These are phyloP conservation scores for Candida tropicalis DNA, from an alignment of 1,139 yeast genomes.

Conservation along the genomic window DNA sequence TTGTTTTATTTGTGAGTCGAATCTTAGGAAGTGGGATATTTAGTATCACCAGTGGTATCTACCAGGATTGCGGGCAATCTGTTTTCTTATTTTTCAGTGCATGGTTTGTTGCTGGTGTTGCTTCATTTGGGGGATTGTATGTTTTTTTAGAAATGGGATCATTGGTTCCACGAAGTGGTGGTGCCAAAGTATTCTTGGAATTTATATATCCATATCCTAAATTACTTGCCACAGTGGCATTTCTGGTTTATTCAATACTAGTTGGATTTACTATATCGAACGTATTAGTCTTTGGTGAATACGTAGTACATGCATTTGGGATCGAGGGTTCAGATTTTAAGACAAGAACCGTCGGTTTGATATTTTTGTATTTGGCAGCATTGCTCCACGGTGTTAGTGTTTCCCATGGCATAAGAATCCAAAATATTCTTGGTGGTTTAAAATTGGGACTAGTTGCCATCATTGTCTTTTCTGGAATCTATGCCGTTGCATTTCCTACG, in stretches of 20 bases:
- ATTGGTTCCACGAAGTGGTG: constrained; percentile 72
- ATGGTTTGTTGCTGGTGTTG: constrained; percentile 62
- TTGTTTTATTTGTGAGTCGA: constrained; percentile 63
- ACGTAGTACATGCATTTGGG: constrained; percentile 54
- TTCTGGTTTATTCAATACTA: constrained; percentile 56
- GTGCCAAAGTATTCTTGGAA: constrained; percentile 70
- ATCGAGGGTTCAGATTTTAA: constrained; percentile 38
- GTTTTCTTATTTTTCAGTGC: constrained; percentile 58
- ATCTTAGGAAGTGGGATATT: constrained; percentile 81
- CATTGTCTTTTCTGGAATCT: constrained; percentile 53
- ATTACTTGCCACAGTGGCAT: constrained; percentile 60
- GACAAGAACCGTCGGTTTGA: constrained; percentile 47
- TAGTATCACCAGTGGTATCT: constrained; percentile 69
- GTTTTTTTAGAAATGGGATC: constrained; percentile 71
- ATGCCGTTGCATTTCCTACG: constrained; percentile 48
- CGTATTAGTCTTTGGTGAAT: constrained; percentile 72
- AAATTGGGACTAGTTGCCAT: constrained; percentile 51
- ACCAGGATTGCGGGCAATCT: constrained; percentile 68
- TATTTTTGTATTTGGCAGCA: constrained; percentile 46
- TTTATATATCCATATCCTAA: constrained; percentile 62
- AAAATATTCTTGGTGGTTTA: constrained; percentile 56
- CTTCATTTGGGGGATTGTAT: constrained; percentile 69
- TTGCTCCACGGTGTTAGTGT: constrained; percentile 57
- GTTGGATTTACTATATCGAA: constrained; percentile 70
- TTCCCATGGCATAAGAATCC: constrained; percentile 54